Percentiles rank a stretch among this genome's conserved stretches.
These are phyloP conservation scores for Lecanicillium sp. DNA, from an alignment of 2,329 filamentous ascomycete species.

Conservation along the genomic window DNA sequence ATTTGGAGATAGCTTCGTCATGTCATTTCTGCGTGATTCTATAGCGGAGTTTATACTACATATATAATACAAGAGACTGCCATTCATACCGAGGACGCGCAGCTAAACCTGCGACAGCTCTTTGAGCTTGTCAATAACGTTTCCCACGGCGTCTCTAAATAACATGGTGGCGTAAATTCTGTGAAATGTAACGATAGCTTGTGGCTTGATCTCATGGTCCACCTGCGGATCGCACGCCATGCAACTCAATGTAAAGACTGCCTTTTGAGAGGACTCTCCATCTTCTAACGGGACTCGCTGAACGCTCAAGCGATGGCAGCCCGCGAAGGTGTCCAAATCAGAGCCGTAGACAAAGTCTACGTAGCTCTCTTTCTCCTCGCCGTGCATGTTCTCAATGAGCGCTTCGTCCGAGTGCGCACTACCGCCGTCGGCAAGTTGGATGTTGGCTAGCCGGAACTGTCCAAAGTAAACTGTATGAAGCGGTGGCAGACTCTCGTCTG, in stretches of 20 bases:
- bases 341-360: conserved; percentile 22
- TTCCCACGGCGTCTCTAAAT: conserved; percentile 3
- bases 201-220: neutral
- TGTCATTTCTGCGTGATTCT: neutral
- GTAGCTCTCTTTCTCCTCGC: conserved; percentile 13
- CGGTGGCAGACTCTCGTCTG: conserved; percentile 11
- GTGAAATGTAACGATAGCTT: conserved; percentile 1
- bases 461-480: conserved; percentile 18
- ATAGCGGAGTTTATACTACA: neutral
- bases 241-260: neutral
- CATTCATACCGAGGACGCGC: too few species aligned
- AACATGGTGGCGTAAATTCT: conserved; percentile 1
- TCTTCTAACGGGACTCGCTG: conserved; percentile 8
- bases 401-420: too few species aligned
- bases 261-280: neutral
- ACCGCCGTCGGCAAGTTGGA: conserved; percentile 2
- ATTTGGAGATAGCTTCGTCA: neutral
- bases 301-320: conserved; percentile 21
- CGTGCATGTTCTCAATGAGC: too few species aligned
- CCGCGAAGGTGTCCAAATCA: conserved; percentile 16
- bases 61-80: neutral
- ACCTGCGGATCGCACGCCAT: conserved; percentile 6
- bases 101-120: neutral
- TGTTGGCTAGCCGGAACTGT: conserved; percentile 18
- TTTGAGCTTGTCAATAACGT: neutral